These are phyloP conservation scores for Epichloe aotearoae DNA, from an alignment of 2,329 filamentous ascomycete species.

Conservation along the genomic window DNA sequence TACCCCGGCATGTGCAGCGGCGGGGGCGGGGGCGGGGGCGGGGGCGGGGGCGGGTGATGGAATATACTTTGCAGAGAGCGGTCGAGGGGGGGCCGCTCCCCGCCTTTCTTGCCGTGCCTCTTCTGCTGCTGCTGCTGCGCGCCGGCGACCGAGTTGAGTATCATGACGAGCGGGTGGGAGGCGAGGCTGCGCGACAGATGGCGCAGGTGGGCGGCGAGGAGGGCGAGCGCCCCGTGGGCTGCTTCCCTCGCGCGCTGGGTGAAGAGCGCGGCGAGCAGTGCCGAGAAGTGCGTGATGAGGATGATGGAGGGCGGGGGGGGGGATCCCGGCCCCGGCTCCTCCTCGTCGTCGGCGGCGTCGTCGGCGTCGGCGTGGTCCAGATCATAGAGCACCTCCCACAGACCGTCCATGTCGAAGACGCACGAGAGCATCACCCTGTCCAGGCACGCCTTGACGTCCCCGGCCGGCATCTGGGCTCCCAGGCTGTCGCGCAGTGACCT, in stretches of 20 bases:
- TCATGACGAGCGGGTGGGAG: conserved; percentile 34
- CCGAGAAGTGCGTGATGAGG: conserved; percentile 41
- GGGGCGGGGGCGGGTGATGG: too few species aligned
- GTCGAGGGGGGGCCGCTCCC: conserved; percentile 15
- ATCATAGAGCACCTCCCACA: conserved; percentile 44
- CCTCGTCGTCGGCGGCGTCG: not conserved
- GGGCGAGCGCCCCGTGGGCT: conserved; percentile 35
- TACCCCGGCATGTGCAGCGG: conserved; percentile 10
- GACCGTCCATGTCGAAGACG: conserved; percentile 45
- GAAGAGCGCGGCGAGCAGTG: conserved; percentile 39
- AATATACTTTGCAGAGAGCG: conserved; percentile 38
- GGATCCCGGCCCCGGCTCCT: too few species aligned
- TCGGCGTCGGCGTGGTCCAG: conserved; percentile 19
- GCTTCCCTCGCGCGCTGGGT: conserved; percentile 29
- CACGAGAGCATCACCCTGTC: conserved; percentile 39
- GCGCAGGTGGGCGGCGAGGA: conserved; percentile 34
- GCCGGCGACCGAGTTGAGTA: conserved; percentile 33
- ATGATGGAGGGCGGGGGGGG: conserved; percentile 21
- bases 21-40: too few species aligned
- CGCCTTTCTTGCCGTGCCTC: not conserved
- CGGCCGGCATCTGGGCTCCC: conserved; percentile 19
- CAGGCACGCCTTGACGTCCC: conserved; percentile 24
- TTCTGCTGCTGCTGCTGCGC: too few species aligned
- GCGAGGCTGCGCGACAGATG: conserved; percentile 28
- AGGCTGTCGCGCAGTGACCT: conserved; percentile 28